Evolutionary conservation across 1,139 yeast species (phyloP).

Genomic region (Geotrichum klebahnii): DNA sequence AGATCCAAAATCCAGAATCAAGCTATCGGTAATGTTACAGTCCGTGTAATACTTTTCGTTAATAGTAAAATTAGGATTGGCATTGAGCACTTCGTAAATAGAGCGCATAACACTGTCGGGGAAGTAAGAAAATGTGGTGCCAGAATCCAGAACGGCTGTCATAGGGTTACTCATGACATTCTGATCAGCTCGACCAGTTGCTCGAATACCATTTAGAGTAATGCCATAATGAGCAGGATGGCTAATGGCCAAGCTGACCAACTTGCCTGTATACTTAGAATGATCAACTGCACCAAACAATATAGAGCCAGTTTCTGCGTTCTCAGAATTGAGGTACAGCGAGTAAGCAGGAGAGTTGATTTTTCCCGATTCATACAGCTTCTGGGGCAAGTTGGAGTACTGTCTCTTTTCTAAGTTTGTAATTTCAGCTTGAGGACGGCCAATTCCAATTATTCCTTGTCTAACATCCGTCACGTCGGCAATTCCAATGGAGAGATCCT

Average conservation of each 20-base stretch:
- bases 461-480: slow-evolving; percentile 45
- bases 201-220: slow-evolving; percentile 41
- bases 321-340: slow-evolving; percentile 31
- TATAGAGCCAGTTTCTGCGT: slow-evolving; percentile 40
- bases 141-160: slow-evolving; percentile 61
- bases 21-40: slow-evolving; percentile 38
- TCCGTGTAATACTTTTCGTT: slow-evolving; percentile 40
- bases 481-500: slow-evolving; percentile 48
- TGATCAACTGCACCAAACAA: slow-evolving; percentile 52
- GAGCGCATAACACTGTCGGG: slow-evolving; percentile 44
- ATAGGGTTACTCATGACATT: slow-evolving; percentile 33
- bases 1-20: slow-evolving; percentile 49
- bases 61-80: slow-evolving; percentile 40
- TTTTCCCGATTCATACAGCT: slow-evolving; percentile 42
- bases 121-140: slow-evolving; percentile 57
- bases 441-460: slow-evolving; percentile 54
- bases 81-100: slow-evolving; percentile 36
- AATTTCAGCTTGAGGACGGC: slow-evolving; percentile 43
- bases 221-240: slow-evolving; percentile 50
- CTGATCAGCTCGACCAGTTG: slow-evolving; percentile 40
- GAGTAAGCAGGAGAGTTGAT: slow-evolving; percentile 45
- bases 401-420: slow-evolving; percentile 27
- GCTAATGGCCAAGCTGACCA: slow-evolving; percentile 31
- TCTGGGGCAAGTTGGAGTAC: slow-evolving; percentile 43
- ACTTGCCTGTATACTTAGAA: slow-evolving; percentile 45